Base-by-base conservation (phyloP, 495 filamentous ascomycete species). In the Aspergillus nidulans region DNA sequence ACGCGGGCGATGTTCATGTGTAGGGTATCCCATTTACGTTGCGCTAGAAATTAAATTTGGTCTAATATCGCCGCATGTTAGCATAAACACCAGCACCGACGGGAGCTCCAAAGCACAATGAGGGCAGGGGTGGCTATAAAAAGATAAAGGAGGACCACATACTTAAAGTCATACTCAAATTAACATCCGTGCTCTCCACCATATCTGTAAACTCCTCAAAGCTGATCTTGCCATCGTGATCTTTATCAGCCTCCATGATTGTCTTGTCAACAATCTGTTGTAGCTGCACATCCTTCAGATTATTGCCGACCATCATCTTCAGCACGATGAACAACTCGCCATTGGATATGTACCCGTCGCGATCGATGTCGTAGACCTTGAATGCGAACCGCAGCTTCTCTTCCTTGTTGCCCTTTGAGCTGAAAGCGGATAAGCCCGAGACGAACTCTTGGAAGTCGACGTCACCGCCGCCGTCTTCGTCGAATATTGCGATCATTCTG, bases 281-380 rank as follows among this genome's bases (percentile, higher is more conserved):
- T 72, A 99, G 75, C 74, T 99, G 94, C 74, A 95, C 87, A 68
- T 99, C 95, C 82, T 99, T 99, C 66, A 99, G 75, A 74, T 99
- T 99, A 76, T 91, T 97, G 42, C 94, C 94, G 57, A 99, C 94
- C 94, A 99, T 99, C 94, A 99, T 99, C 85, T 99, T 99, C 59
- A 99, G 78, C 64, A 99, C 94, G 66, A 99, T 97, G 70, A 97
- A 99, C 40, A 99, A 79, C 77, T 99, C 94, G 56, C 94, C 94
- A 73, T 99, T 99, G 75, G 89, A 94, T 63, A 99, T 99, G 72
- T 89, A 99, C 5, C 95, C 94, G 75, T 99, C 94, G 25, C 94
- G 87, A 76, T 99, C 94, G 61, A 99, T 97, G 70, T 99, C 94
- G 77, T 99, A 99, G 44, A 99, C 94, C 72, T 96, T 95, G 83